These are phyloP conservation scores for Inga leiocalycina DNA, from an alignment of 306 rosid species.

Conservation along the genomic window DNA sequence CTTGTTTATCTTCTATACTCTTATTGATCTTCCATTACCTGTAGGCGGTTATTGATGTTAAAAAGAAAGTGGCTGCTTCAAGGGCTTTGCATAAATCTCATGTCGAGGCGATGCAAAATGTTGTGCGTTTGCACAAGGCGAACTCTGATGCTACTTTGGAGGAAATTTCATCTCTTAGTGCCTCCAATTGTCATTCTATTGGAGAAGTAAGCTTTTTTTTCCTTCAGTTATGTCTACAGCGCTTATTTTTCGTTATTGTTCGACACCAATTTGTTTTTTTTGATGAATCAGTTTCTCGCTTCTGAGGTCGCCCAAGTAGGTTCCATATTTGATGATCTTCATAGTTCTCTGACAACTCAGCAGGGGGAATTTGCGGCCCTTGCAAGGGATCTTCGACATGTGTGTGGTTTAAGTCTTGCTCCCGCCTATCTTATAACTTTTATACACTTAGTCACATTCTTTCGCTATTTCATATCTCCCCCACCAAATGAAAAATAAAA, in stretches of 20 bases:
- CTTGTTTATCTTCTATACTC: not conserved
- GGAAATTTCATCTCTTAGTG: constrained; percentile 66
- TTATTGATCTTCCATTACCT: constrained; percentile 4
- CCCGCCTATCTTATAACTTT: not conserved
- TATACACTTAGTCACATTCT: not conserved
- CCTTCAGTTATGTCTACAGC: not conserved
- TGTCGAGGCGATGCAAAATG: constrained; percentile 83
- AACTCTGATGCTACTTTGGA: constrained; percentile 72
- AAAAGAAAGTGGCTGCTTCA: constrained; percentile 60
- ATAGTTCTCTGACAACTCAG: constrained; percentile 69
- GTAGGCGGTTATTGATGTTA: constrained; percentile 69
- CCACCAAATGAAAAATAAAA: not conserved
- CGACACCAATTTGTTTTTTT: not conserved
- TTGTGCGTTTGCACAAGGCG: constrained; percentile 87
- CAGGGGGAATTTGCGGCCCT: constrained; percentile 66
- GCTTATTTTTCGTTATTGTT: not conserved
- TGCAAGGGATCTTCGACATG: constrained; percentile 80
- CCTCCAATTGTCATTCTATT: constrained; percentile 63
- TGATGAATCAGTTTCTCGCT: constrained; percentile 66
- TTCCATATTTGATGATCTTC: constrained; percentile 70
- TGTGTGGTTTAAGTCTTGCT: constrained; percentile 28
- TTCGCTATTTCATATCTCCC: not conserved
- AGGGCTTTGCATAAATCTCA: constrained; percentile 69
- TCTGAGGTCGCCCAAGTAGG: constrained; percentile 58
- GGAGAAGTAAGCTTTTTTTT: constrained; percentile 65